Evolutionary conservation across 1,284 basidiomycete species (phyloP), one percentile per base, ranked within the genome.

Genomic region (Coniferiporia weirii): DNA sequence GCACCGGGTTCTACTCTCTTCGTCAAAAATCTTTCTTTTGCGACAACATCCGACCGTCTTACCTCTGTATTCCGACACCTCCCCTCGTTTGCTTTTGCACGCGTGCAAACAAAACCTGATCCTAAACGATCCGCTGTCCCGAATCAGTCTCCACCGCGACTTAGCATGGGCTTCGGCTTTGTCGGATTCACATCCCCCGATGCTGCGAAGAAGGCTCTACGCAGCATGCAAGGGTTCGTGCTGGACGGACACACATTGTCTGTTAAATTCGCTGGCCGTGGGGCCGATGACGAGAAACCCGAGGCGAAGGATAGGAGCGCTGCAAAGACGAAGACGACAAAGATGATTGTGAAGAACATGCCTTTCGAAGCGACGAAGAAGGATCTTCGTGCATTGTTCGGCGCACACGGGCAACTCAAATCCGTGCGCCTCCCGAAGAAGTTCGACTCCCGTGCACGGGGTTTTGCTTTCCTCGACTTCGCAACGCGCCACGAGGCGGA

Each of bases 131-230:
- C 84, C 0, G 75, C 71, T 34, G 76, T 76, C 75, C 56, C 81
- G 81, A 86, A 82, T 76, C 59, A 45, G 17, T 51, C 55, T 20
- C 62, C 63, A 4, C 69, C 75, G 15, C 76, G 81, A 47, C 74
- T 96, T 45, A 93, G 91, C 68, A 95, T 97, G 94, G 95, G 95
- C 0, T 98, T 95, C 70, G 96, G 95, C 0, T 99, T 99, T 68
- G 83, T 97, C 36, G 96, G 95, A 2, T 98, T 98, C 77, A 84
- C 83, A 69, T 86, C 85, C 34, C 73, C 73, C 0, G 87, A 90
- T 22, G 82, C 79, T 4, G 95, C 96, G 40, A 79, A 81, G 69
- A 82, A 80, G 61, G 96, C 90, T n/a, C 67, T 92, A 65, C 83
- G 84, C 67, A 85, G 85, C 55, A 83, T 95, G 75, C 82, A 94